Base-by-base conservation (phyloP, 495 filamentous ascomycete species). In the Aspergillus cavernicola region DNA sequence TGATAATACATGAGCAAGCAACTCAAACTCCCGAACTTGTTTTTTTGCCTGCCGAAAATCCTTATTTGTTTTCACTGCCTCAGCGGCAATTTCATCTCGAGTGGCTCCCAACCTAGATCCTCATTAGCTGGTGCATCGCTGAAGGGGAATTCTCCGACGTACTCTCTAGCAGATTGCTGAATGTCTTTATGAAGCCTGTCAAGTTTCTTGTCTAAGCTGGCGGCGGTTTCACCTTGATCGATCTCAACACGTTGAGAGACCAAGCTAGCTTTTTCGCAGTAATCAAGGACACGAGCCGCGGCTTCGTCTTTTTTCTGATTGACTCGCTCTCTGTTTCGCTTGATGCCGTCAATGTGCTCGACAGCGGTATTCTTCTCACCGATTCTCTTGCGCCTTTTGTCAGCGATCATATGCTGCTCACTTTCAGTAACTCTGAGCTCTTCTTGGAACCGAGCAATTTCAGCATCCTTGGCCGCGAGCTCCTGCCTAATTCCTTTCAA, bases 291-390 rank as follows among this genome's bases (percentile, higher is more conserved):
- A 2, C 54, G 53, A 3, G 66, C 71, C 29, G 56, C 61, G 24
- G 79, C 65, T 11, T 75, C 68, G 2, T 82, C 74, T 11, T 62
- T 72, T 45, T 78, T 76, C 19, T 64, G 56, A 51, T 83, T 68
- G 5, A 78, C 65, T 5, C 55, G 59, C n/a, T 50, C 50, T 57
- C 76, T 79, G 1, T 80, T 71, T 16, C 65, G 58, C 52, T 81
- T 76, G 6, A 72, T 68, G 3, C 76, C 62, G 5, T 80, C 73
- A 15, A 87, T 68, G 3, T 44, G 58, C 12, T 77, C 73, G 22
- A 86, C 61, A 2, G 84, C 83, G 11, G 66, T 51, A 61, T 95
- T 95, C 60, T 91, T 89, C 12, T 85, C 75, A 2, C 67, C 61
- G 4, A 95, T 66, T 12, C 75, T 75, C 6, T 80, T 62, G 24